Evolutionary conservation across 331 rosid genomes (phyloP), one percentile per base, ranked within the genome.

Genomic region (Quercus tomentella): DNA sequence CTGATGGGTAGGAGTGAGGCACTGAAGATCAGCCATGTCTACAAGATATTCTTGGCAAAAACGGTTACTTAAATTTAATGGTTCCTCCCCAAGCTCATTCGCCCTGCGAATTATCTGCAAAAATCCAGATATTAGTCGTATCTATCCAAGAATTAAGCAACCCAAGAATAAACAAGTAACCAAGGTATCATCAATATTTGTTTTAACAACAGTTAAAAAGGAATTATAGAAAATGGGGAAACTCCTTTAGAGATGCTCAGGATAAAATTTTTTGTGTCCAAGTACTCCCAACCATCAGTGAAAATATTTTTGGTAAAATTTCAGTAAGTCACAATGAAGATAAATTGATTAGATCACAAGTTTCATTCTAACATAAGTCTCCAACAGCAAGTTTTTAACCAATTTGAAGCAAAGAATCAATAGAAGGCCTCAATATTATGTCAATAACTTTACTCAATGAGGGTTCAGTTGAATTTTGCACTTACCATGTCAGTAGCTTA

Each of bases 31-130:
- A 45, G 75, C 82, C 97, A 89, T 93, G 84, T 95, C 99, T 75
- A 60, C 66, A 77, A 86, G 77, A 85, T 95, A 95, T 78, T 95
- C 99, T 81, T 93, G 72, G 57, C 99, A 95, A 87, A 84, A 95
- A 25, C 86, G 94, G 72, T 77, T 82, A 77, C 99, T 95, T 76
- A 95, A 77, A 26, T 71, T 70, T 73, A 95, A 78, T 20, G 98
- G 99, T 79, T 95, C 90, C 81, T 93, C 98, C 26, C 92, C 96
- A 58, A 70, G 72, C 75, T 95, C 96, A 88, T 91, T 93, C 57
- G 98, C 93, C 23, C 93, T 94, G 67, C 87, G 89, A 77, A 95
- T 93, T 75, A 95, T 95, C 99, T 93, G 92, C 85, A 82, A 72
- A 58, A 71, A 52, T 84, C 79, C 75, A 70, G 41, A 58, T 68